phyloP scores from a whole-genome alignment of 1,284 basidiomycete genomes.

The Leccinum holopus region DNA sequence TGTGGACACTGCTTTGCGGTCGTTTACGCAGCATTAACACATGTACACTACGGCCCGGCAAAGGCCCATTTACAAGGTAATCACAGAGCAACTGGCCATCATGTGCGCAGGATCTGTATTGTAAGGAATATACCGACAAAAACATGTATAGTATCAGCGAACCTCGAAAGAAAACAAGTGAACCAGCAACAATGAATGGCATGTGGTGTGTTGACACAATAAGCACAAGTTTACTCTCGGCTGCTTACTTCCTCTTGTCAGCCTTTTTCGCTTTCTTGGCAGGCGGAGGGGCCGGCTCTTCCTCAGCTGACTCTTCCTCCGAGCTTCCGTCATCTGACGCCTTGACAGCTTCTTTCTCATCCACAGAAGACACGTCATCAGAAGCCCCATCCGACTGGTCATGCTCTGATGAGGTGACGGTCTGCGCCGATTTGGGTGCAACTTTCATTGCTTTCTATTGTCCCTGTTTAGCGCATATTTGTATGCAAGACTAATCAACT shows the following conservation, averaged over 20 bases:
- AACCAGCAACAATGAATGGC: constrained; percentile 10
- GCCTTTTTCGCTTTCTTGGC: constrained; percentile 37
- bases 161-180: constrained; percentile 10
- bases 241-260: constrained; percentile 34
- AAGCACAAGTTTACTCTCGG: constrained; percentile 4
- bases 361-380: constrained; percentile 22
- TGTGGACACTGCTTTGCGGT: constrained; percentile 37
- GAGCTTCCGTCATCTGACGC: constrained; percentile 35
- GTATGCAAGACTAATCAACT: constrained; percentile 15
- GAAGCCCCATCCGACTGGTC: constrained; percentile 25
- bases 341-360: constrained; percentile 27
- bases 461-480: constrained; percentile 14
- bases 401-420: constrained; percentile 31
- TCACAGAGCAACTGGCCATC: constrained; percentile 1
- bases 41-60: constrained; percentile 19
- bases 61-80: constrained; percentile 18
- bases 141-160: constrained; percentile 30
- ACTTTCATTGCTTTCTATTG: constrained; percentile 28
- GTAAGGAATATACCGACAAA: constrained; percentile 36
- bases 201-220: constrained; percentile 8
- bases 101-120: constrained; percentile 18
- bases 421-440: constrained; percentile 25
- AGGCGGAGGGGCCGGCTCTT: constrained; percentile 33
- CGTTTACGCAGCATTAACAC: constrained; percentile 30
- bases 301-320: constrained; percentile 21